A percentile compares a stretch with the other conserved stretches of the same genome.
Conservation (phyloP, 2,329 filamentous ascomycete genomes). For the Fusarium austroafricanum region DNA sequence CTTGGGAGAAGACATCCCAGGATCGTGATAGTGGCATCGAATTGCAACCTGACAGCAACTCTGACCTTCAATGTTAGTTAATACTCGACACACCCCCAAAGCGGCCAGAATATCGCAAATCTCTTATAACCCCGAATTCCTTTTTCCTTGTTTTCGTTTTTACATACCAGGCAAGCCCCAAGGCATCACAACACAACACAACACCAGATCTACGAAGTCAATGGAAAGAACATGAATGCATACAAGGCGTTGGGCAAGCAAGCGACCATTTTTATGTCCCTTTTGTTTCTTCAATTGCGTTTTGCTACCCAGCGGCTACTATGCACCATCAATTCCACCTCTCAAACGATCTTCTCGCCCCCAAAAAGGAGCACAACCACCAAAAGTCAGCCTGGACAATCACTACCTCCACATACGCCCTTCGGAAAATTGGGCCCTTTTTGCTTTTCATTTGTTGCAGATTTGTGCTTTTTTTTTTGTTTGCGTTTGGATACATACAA, state of each 20-base stretch:
- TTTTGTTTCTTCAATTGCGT: conserved; percentile 23
- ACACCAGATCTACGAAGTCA: conserved; percentile 33
- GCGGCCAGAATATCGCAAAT: conserved; percentile 26
- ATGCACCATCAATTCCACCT: conserved; percentile 29
- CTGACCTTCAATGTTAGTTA: neutral
- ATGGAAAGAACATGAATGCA: conserved; percentile 39
- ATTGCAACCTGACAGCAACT: conserved; percentile 56
- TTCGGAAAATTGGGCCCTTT: conserved; percentile 14
- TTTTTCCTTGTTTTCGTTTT: conserved; percentile 14
- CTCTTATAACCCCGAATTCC: conserved; percentile 24
- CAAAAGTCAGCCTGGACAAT: conserved; percentile 28
- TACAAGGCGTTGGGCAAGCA: conserved; percentile 43
- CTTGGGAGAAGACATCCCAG: conserved; percentile 56
- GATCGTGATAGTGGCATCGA: conserved; percentile 67
- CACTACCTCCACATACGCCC: conserved; percentile 9
- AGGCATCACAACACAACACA: conserved; percentile 28
- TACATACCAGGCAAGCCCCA: conserved; percentile 36
- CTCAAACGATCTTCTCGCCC: conserved; percentile 21
- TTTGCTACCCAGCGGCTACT: conserved; percentile 31
- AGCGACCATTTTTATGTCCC: conserved; percentile 37
- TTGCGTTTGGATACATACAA: conserved; percentile 39
- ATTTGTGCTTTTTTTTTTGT: conserved; percentile 29
- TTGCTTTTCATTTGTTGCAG: conserved; percentile 38
- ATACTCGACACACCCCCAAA: conserved; percentile 5
- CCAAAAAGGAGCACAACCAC: neutral